Base-by-base conservation (phyloP, 345 rosid species). In the Rhodamnia argentea region DNA sequence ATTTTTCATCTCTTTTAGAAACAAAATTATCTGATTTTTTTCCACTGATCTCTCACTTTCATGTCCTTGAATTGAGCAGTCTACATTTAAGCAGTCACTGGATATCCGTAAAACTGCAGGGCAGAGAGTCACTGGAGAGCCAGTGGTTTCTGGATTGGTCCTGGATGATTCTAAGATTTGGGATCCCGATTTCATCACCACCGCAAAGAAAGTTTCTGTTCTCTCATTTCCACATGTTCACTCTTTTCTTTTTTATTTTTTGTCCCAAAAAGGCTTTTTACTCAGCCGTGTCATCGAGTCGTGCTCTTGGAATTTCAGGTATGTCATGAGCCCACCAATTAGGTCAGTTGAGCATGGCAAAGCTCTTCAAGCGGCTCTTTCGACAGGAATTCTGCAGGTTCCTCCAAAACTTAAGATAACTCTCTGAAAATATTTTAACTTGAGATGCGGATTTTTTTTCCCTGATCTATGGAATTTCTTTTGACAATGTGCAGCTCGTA, bases 251-350 rank as follows among this genome's bases (percentile, higher is more conserved):
- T 32, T 16, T 53, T 16, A 53, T 64, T 29, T 18, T 32, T 70
- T 44, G 24, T 10, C 42, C 26, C 84, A 18, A 52, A 50, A 50
- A 40, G 3, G 59, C 58, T 82, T 82, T 12, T 52, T 52, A 27
- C 18, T 10, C 15, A 15, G 59, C 44, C 44, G 1, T 52, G 29
- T 44, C 13, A 51, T 44, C 18, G 13, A 70, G 47, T 81, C 22
- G 24, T 10, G 23, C 51, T 88, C 62, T 85, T 32, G 83, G 84
- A 50, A 85, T 58, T 91, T 88, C 93, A 97, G 99, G 92, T 96
- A 90, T 93, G 98, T 96, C 86, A 97, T 96, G 98, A 97, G 99
- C 89, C 99, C 99, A 83, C 99, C 99, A 24, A 93, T 97, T 50
- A 94, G 99, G 89, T 84, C 94, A 90, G 78, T 94, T 54, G 99